These are phyloP conservation scores for Luzula sylvatica DNA, from an alignment of 176 grass and related monocot species.

Conservation along the genomic window DNA sequence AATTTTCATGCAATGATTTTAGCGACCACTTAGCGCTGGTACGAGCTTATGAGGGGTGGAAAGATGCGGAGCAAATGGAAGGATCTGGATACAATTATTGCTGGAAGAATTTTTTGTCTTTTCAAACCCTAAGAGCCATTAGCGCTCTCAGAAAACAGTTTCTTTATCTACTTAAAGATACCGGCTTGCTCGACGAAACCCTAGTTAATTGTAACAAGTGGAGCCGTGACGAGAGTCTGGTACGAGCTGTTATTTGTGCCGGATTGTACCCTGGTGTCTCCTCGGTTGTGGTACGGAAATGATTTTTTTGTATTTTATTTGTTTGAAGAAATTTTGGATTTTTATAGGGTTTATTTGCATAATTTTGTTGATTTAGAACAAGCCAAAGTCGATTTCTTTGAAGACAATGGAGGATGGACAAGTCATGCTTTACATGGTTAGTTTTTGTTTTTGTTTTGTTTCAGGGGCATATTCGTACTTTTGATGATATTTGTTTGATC, in stretches of 20 bases:
- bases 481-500: neutral
- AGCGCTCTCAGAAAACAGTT: constrained; percentile 90
- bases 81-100: constrained; percentile 92
- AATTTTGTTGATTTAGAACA: constrained; percentile 47
- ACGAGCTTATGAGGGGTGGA: constrained; percentile 92
- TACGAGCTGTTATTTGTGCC: constrained; percentile 86
- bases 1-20: constrained; percentile 77
- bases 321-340: neutral
- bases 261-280: constrained; percentile 96
- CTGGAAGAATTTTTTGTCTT: constrained; percentile 97
- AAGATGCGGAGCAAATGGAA: constrained; percentile 69
- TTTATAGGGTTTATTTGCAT: constrained; percentile 14
- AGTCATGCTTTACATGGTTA: constrained; percentile 97
- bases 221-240: constrained; percentile 77
- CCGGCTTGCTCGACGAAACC: constrained; percentile 69
- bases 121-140: constrained; percentile 83
- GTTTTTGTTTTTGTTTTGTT: constrained; percentile 24
- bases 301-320: constrained; percentile 4
- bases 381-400: constrained; percentile 82
- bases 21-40: constrained; percentile 88
- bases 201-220: constrained; percentile 69
- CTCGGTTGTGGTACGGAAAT: constrained; percentile 74
- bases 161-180: constrained; percentile 77
- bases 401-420: constrained; percentile 99
- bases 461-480: neutral